phyloP scores from a whole-genome alignment of 192 early-diverging fungal species.

The Phlyctochytrium arcticum region DNA sequence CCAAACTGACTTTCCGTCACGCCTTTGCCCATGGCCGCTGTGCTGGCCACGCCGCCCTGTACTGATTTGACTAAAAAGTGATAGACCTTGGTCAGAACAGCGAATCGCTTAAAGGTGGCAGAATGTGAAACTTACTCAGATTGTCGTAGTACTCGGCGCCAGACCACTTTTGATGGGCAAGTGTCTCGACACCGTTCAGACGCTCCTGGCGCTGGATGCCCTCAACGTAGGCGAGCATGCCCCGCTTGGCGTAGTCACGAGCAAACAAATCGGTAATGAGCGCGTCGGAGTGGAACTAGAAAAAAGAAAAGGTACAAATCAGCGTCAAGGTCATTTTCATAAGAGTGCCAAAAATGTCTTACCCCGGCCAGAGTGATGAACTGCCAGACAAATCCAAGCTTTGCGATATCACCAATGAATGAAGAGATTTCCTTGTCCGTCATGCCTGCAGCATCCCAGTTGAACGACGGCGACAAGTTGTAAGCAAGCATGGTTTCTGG shows the following conservation, averaged over 20 bases:
- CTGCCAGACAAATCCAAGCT: conserved; percentile 95
- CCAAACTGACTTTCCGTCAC: conserved; percentile 49
- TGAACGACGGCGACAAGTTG: conserved; percentile 96
- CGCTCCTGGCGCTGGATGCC: conserved; percentile 92
- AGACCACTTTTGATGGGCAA: conserved; percentile 93
- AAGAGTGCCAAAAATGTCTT: not conserved
- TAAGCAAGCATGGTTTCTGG: conserved; percentile 89
- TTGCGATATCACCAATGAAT: conserved; percentile 79
- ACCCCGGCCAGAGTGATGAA: conserved; percentile 94
- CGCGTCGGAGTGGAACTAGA: conserved; percentile 81
- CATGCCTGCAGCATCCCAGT: conserved; percentile 97
- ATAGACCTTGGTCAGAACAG: too few relatives aligned
- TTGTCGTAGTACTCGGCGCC: conserved; percentile 87
- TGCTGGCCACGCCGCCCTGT: conserved; percentile 87
- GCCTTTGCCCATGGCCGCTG: conserved; percentile 91
- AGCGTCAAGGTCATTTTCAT: not conserved
- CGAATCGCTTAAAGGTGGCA: too few relatives aligned
- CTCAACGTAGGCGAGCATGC: conserved; percentile 93
- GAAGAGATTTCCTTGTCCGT: conserved; percentile 80
- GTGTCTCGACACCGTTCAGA: conserved; percentile 80
- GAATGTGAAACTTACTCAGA: conserved; percentile 47
- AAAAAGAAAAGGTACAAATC: not conserved
- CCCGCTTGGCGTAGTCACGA: conserved; percentile 75
- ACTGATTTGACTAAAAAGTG: conserved; percentile 75
- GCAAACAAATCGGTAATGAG: conserved; percentile 85